phyloP scores from a whole-genome alignment of 208 protist genomes.

The Trypanosoma congolense region DNA sequence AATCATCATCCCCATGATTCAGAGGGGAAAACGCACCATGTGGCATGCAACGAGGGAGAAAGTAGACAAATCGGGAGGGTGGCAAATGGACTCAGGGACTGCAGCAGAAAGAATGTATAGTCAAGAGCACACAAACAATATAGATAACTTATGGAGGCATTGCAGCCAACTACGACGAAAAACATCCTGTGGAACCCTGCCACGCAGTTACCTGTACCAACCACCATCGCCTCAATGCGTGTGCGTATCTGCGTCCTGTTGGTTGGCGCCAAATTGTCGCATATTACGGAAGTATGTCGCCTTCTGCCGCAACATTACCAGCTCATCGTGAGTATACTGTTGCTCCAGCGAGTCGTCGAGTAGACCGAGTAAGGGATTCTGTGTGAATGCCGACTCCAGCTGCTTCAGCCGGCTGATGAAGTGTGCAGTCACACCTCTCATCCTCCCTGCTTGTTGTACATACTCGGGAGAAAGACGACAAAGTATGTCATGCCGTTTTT shows the following conservation, averaged over 20 bases:
- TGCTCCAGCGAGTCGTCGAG: slow-evolving; percentile 32
- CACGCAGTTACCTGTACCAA: too few relatives aligned
- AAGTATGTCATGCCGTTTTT: slow-evolving; percentile 57
- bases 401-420: slow-evolving; percentile 51
- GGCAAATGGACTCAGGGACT: too few relatives aligned
- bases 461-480: slow-evolving; percentile 59
- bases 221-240: slow-evolving; percentile 40
- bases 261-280: slow-evolving; percentile 57
- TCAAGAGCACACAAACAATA: too few relatives aligned
- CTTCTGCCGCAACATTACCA: slow-evolving; percentile 81
- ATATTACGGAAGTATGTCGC: slow-evolving; percentile 80
- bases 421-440: slow-evolving; percentile 37
- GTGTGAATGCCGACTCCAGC: slow-evolving; percentile 47
- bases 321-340: slow-evolving; percentile 57
- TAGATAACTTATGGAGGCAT: too few relatives aligned
- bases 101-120: too few relatives aligned
- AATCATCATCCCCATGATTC: too few relatives aligned
- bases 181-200: too few relatives aligned
- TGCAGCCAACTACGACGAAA: too few relatives aligned
- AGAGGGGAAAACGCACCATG: background rate
- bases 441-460: slow-evolving; percentile 36
- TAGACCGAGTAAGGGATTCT: slow-evolving; percentile 51
- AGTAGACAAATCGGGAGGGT: background rate
- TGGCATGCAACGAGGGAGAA: background rate
- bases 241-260: slow-evolving; percentile 68